Percentiles rank a stretch among this genome's conserved stretches.
Conservation (phyloP, 1,284 basidiomycete species). For the Puccinia hordei region DNA sequence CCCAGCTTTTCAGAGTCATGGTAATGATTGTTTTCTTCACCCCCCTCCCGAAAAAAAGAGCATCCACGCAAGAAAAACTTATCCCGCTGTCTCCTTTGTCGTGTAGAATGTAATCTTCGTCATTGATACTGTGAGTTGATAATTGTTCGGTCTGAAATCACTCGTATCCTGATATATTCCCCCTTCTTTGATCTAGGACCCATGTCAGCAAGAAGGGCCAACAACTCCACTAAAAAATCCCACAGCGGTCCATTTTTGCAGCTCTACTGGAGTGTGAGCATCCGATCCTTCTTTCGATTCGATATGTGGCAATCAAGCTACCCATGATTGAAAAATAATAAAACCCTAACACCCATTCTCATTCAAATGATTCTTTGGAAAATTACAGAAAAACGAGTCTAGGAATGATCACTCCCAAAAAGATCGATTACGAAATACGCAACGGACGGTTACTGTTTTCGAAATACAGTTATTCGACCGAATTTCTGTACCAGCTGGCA, state of each 20-base stretch:
- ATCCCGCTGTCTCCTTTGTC: not conserved
- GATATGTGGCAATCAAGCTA: not conserved
- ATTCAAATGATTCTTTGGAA: not conserved
- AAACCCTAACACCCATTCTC: not conserved
- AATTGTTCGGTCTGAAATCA: not conserved
- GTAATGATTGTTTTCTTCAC: not conserved
- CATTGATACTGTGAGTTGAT: slow-evolving; percentile 37
- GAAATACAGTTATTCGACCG: slow-evolving; percentile 48
- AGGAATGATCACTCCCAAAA: slow-evolving; percentile 11
- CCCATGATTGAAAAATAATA: not conserved
- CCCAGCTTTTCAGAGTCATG: slow-evolving; percentile 29
- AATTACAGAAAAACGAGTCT: slow-evolving; percentile 35
- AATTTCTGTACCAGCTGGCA: slow-evolving; percentile 21
- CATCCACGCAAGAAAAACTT: no score
- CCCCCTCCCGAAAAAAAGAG: not conserved
- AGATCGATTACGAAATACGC: slow-evolving; percentile 43
- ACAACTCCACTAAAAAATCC: slow-evolving; percentile 46
- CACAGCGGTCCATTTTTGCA: slow-evolving; percentile 40
- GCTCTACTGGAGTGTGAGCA: slow-evolving; percentile 37
- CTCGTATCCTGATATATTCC: not conserved
- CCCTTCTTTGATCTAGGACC: slow-evolving; percentile 10
- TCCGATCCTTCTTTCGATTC: not conserved
- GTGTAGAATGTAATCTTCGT: slow-evolving; percentile 43
- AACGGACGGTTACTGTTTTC: slow-evolving; percentile 43
- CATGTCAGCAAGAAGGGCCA: slow-evolving; percentile 44